Evolutionary conservation across 345 rosid genomes (phyloP).

Genomic region (Pelargonium nanum): DNA sequence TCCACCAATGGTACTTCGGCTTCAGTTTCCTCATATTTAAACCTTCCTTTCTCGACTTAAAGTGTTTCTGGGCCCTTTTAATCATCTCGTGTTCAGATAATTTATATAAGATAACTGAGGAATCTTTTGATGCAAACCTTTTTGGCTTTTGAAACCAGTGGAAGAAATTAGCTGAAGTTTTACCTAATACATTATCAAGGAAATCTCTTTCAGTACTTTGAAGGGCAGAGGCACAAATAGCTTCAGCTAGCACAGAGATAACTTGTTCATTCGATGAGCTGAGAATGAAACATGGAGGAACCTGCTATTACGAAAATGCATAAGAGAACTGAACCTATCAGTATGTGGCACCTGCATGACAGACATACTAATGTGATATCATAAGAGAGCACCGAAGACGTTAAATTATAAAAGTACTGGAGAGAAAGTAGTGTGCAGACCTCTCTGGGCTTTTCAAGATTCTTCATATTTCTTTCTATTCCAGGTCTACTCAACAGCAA

Average conservation of each 20-base stretch:
- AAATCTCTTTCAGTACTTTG: conserved; percentile 49
- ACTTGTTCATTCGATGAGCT: conserved; percentile 50
- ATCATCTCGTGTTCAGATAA: conserved; percentile 54
- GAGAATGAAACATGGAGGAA: conserved; percentile 43
- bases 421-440: conserved; percentile 25
- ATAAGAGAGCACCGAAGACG: conserved; percentile 12
- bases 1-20: conserved; percentile 49
- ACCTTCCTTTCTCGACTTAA: conserved; percentile 27
- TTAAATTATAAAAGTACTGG: neutral
- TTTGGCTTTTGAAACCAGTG: conserved; percentile 35
- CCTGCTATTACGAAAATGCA: conserved; percentile 63
- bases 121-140: conserved; percentile 48
- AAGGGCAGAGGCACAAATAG: conserved; percentile 50
- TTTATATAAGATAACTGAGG: conserved; percentile 42
- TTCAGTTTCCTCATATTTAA: conserved; percentile 17
- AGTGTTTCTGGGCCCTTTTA: conserved; percentile 41
- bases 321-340: conserved; percentile 55
- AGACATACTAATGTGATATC: conserved; percentile 27
- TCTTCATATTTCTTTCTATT: conserved; percentile 52
- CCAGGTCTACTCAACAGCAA: conserved; percentile 62
- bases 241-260: conserved; percentile 69
- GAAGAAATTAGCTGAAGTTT: conserved; percentile 21
- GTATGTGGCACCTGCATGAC: conserved; percentile 35
- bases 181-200: conserved; percentile 29
- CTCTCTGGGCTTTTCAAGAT: conserved; percentile 67